Evolutionary conservation across 805 yeast species (phyloP).

Genomic region (Teunomyces tritomae): DNA sequence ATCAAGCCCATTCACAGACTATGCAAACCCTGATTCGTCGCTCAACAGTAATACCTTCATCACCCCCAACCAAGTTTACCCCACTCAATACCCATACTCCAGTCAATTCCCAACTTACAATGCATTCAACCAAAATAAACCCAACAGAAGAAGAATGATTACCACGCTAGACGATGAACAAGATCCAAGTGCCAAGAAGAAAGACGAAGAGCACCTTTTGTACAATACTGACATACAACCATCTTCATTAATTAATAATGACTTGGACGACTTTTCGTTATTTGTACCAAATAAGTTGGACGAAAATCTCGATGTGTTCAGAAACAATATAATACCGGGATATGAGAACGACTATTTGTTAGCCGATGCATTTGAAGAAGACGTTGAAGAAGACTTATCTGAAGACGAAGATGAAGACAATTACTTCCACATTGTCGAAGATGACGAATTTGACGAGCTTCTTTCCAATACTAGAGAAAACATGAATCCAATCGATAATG

Average conservation of each 20-base stretch:
- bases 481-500: not conserved
- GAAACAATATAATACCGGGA: slow-evolving; percentile 24
- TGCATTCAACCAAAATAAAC: slow-evolving; percentile 4
- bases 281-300: slow-evolving; percentile 22
- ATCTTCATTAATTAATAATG: slow-evolving; percentile 30
- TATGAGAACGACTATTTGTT: slow-evolving; percentile 35
- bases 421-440: slow-evolving; percentile 34
- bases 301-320: slow-evolving; percentile 9
- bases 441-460: slow-evolving; percentile 27
- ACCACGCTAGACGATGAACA: slow-evolving; percentile 28
- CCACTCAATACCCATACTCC: slow-evolving; percentile 9
- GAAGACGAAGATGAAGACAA: slow-evolving; percentile 40
- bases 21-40: slow-evolving; percentile 38
- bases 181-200: slow-evolving; percentile 14
- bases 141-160: slow-evolving; percentile 28
- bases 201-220: slow-evolving; percentile 37
- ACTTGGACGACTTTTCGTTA: slow-evolving; percentile 27
- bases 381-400: slow-evolving; percentile 42
- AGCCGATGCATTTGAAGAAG: slow-evolving; percentile 38
- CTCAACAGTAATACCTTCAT: slow-evolving; percentile 9
- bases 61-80: slow-evolving; percentile 10
- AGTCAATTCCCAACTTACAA: slow-evolving; percentile 8
- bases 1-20: slow-evolving; percentile 34
- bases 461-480: not conserved
- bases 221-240: slow-evolving; percentile 44